Evolutionary conservation across 2,329 filamentous ascomycete genomes (phyloP).

Genomic region (Hypoxylon sp.): DNA sequence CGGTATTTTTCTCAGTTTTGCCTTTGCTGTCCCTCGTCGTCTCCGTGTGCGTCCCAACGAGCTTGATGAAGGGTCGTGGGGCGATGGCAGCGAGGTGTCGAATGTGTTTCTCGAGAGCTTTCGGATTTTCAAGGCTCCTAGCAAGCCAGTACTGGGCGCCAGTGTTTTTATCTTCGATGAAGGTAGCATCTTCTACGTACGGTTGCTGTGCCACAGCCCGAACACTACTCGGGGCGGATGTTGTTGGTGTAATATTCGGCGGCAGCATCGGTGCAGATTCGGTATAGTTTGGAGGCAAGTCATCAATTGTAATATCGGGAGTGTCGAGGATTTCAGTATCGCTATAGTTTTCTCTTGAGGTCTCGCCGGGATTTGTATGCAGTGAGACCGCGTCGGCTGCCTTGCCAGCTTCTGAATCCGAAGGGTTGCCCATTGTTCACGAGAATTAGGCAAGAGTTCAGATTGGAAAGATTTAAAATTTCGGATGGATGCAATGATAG

Average conservation of each 20-base stretch:
- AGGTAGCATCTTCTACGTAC: slow-evolving; percentile 35
- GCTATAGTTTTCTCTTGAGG: slow-evolving; percentile 36
- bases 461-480: not conserved
- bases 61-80: slow-evolving; percentile 67
- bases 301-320: slow-evolving; percentile 50
- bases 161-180: slow-evolving; percentile 52
- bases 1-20: slow-evolving; percentile 62
- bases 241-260: slow-evolving; percentile 19
- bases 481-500: not conserved
- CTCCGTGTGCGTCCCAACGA: slow-evolving; percentile 69
- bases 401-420: slow-evolving; percentile 23
- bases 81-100: slow-evolving; percentile 62
- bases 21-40: slow-evolving; percentile 59
- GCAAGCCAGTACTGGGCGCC: slow-evolving; percentile 63
- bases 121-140: slow-evolving; percentile 62
- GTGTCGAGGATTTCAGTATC: slow-evolving; percentile 49
- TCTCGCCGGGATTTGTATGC: slow-evolving; percentile 49
- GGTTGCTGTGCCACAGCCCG: slow-evolving; percentile 19
- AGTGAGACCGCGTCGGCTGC: slow-evolving; percentile 50
- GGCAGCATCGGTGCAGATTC: slow-evolving; percentile 48
- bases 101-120: slow-evolving; percentile 63
- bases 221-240: slow-evolving; percentile 13
- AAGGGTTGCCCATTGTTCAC: slow-evolving; percentile 51
- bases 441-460: not conserved
- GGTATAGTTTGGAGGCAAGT: slow-evolving; percentile 53